Conservation (phyloP, 164 flowering plant genomes). For the Vitis cinerea region DNA sequence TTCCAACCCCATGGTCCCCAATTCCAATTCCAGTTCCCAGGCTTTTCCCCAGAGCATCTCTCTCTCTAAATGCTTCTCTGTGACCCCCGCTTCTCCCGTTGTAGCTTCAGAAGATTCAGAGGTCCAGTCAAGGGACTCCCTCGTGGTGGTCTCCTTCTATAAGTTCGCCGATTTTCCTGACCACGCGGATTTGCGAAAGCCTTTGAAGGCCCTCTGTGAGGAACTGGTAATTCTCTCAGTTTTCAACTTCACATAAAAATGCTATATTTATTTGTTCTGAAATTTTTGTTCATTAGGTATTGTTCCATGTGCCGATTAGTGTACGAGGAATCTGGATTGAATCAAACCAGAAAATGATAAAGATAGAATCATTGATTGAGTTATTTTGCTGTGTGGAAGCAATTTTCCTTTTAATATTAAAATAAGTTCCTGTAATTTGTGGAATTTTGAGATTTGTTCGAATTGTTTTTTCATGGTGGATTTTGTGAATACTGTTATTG, state of each 20-base stretch:
- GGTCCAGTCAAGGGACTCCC: conserved; percentile 18
- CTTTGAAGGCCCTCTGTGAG: conserved; percentile 83
- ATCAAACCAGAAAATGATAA: too few species aligned
- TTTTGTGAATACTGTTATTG: too few species aligned
- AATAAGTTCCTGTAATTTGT: too few species aligned
- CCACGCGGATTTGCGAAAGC: conserved; percentile 68
- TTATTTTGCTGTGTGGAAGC: too few species aligned
- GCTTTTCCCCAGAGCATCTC: conserved; percentile 5
- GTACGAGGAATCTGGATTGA: too few species aligned
- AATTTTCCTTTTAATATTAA: too few species aligned
- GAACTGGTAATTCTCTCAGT: conserved; percentile 46
- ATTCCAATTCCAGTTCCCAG: conserved; percentile 4
- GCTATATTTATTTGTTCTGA: neutral
- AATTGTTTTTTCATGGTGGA: too few species aligned
- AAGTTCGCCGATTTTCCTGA: conserved; percentile 95
- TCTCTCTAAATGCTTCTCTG: conserved; percentile 24
- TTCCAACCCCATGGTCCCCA: conserved; percentile 10
- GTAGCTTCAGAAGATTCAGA: neutral
- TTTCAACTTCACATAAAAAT: neutral
- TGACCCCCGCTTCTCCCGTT: conserved; percentile 11
- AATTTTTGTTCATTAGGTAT: too few species aligned
- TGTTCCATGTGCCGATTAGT: too few species aligned
- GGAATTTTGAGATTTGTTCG: too few species aligned
- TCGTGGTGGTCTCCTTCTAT: conserved; percentile 94
- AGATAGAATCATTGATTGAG: too few species aligned